phyloP scores from a whole-genome alignment of 2,329 filamentous ascomycete genomes.

The Ilyonectria robusta region DNA sequence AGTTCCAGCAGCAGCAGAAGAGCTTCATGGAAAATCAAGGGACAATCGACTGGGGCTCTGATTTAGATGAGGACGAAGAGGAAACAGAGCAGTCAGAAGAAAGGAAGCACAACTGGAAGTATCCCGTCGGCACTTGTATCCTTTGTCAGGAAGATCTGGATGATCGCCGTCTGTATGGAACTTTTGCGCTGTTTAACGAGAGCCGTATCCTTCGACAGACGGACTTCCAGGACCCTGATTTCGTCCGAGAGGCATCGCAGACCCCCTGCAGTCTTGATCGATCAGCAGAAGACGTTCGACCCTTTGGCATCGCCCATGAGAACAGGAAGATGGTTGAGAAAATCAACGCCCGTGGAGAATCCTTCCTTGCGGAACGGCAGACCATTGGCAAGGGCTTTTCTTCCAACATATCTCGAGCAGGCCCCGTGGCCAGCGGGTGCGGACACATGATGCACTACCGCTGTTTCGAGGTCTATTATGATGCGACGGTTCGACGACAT shows the following conservation, averaged over 20 bases:
- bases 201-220: constrained; percentile 91
- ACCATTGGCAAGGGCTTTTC: constrained; percentile 92
- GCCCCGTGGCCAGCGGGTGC: constrained; percentile 90
- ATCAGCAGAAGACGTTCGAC: constrained; percentile 85
- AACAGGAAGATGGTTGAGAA: constrained; percentile 86
- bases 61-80: constrained; percentile 83
- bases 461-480: constrained; percentile 93
- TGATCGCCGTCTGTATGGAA: constrained; percentile 89
- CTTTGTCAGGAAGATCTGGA: constrained; percentile 97
- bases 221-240: constrained; percentile 84
- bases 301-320: constrained; percentile 91
- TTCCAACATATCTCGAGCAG: constrained; percentile 73
- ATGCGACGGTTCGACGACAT: constrained; percentile 87
- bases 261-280: constrained; percentile 87
- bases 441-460: constrained; percentile 99
- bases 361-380: constrained; percentile 81
- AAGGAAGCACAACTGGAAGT: constrained; percentile 81
- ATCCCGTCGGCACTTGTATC: constrained; percentile 93
- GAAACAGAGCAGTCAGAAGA: constrained; percentile 73
- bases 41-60: constrained; percentile 86
- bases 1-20: constrained; percentile 98
- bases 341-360: constrained; percentile 78
- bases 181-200: constrained; percentile 90
- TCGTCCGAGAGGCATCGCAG: constrained; percentile 84
- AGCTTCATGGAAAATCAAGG: constrained; percentile 92